Conservation (phyloP, 2,329 filamentous ascomycete genomes). For the Colletotrichum echinochloae region DNA sequence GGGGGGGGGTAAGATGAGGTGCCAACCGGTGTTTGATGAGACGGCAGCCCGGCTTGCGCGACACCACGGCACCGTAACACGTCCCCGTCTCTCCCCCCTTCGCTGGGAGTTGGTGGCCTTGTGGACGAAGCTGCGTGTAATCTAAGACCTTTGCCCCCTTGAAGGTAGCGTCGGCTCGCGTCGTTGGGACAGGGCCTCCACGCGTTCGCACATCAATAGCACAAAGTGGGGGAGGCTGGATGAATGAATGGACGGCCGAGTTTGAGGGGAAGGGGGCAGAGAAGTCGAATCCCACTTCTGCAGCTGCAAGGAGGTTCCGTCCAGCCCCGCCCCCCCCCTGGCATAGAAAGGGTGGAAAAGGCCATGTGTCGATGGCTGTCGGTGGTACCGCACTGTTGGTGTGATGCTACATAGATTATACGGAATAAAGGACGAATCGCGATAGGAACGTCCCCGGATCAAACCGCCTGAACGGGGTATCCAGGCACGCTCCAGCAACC, state of each 20-base stretch:
- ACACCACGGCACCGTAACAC: constrained; percentile 5
- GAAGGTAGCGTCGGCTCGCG: constrained; percentile 5
- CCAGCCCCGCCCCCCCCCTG: background rate
- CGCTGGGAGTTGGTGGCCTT: constrained; percentile 8
- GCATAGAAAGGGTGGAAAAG: background rate
- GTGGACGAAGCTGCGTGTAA: constrained; percentile 23
- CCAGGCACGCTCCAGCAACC: too few species aligned
- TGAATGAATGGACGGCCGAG: background rate
- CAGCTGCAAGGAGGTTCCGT: constrained; percentile 32
- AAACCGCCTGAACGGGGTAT: constrained; percentile 32
- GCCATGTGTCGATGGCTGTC: constrained; percentile 18
- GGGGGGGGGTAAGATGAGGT: too few species aligned
- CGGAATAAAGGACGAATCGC: constrained; percentile 1
- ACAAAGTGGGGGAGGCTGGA: background rate
- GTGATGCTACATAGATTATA: background rate
- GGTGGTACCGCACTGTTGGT: background rate
- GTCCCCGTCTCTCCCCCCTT: background rate
- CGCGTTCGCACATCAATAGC: constrained; percentile 34
- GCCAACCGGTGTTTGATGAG: constrained; percentile 40
- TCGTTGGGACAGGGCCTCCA: constrained; percentile 32
- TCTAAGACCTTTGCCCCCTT: constrained; percentile 32
- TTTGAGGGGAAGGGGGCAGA: background rate
- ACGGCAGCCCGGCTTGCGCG: constrained; percentile 33
- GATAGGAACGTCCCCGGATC: constrained; percentile 35
- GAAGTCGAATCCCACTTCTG: constrained; percentile 22